Percentiles rank a stretch among this genome's conserved stretches.
These are phyloP conservation scores for Aethionema arabicum DNA, from an alignment of 345 rosid species.

Conservation along the genomic window DNA sequence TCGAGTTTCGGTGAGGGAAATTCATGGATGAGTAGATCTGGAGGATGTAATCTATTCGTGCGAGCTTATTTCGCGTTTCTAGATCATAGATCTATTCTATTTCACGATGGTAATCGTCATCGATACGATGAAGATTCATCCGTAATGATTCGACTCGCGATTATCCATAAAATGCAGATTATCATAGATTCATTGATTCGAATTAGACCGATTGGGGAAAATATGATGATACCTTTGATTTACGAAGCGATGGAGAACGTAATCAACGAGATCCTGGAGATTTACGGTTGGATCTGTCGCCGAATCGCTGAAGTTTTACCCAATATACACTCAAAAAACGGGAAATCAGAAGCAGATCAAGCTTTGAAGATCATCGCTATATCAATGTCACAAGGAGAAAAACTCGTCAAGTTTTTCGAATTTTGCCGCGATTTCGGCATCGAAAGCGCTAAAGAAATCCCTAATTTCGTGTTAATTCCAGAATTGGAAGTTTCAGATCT, in stretches of 20 bases:
- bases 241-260: conserved; percentile 78
- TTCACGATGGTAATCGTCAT: conserved; percentile 36
- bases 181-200: conserved; percentile 61
- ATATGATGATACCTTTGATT: conserved; percentile 48
- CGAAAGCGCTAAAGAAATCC: conserved; percentile 52
- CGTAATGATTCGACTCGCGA: conserved; percentile 38
- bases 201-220: conserved; percentile 50
- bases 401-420: conserved; percentile 48
- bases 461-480: conserved; percentile 43
- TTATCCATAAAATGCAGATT: conserved; percentile 51
- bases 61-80: conserved; percentile 68
- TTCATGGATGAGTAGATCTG: conserved; percentile 31
- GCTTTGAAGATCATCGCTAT: conserved; percentile 55
- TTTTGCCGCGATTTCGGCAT: conserved; percentile 53
- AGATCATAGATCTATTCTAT: conserved; percentile 50
- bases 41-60: conserved; percentile 58
- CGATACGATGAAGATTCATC: conserved; percentile 32
- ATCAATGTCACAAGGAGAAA: conserved; percentile 48
- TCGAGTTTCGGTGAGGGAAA: conserved; percentile 53
- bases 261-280: conserved; percentile 54
- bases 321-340: conserved; percentile 39
- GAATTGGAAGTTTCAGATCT: conserved; percentile 51
- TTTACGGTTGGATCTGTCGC: conserved; percentile 59
- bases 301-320: conserved; percentile 48
- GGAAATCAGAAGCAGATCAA: conserved; percentile 45